Base-by-base conservation (phyloP, 257 asterid species). In the Pogostemon cablin region DNA sequence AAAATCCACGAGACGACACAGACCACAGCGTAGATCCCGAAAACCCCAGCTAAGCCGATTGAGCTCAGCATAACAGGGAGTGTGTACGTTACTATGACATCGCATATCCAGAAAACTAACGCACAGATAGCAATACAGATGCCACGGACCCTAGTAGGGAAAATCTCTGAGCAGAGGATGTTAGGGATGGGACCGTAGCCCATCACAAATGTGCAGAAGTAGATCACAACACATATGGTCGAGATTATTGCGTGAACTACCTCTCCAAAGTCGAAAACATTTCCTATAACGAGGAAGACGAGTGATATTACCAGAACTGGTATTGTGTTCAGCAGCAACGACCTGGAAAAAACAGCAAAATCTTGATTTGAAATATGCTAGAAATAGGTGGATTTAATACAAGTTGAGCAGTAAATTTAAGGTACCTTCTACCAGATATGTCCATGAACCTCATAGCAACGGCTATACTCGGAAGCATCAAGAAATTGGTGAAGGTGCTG, bases 401-500 rank as follows among this genome's bases (percentile, higher is more conserved):
- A 62, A 41, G 48, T 0, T 3, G 32, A 25, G 32, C 1, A n/a
- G 37, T 4, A 34, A 34, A 7, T 25, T 25, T 42, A 77, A 46
- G 65, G 59, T 82, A 91, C 98, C 98, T 89, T 86, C 98, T 81
- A 64, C 98, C 98, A 5, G 96, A 69, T 8, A 85, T 61, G 55
- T 91, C 98, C 98, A 91, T 87, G 82, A 89, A 89, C 75, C 95
- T 80, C 98, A 91, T 91, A 15, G 98, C 98, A 48, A 89, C 77
- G 2, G 86, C 93, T 32, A 85, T 76, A 65, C 86, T 78, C 20
- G 92, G 92, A 25, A 86, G 92, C 92, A 86, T 86, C 77, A 86
- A 58, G 3, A 86, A 69, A 76, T 86, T 86, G 35, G 92, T 86
- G 72, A 81, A 43, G 1, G 69, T 86, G 34, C 82, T 73, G 66